Conservation (phyloP, 2,329 filamentous ascomycete species). For the Pseudogymnoascus sp. region DNA sequence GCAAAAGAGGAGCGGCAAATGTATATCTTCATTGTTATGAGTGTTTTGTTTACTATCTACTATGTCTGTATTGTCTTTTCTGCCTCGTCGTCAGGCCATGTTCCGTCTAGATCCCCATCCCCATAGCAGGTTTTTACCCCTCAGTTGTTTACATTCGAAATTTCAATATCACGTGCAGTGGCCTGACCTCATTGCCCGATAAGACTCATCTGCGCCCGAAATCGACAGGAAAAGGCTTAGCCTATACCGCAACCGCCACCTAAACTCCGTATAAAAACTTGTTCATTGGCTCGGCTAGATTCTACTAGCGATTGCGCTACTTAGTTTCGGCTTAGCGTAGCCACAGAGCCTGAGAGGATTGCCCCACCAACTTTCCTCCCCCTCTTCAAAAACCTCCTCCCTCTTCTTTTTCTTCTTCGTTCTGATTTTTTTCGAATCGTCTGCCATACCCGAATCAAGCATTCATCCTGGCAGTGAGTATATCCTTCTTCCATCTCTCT, state of each 20-base stretch:
- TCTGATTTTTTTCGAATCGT: slow-evolving; percentile 9
- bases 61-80: background rate
- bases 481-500: background rate
- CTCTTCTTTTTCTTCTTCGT: slow-evolving; percentile 11
- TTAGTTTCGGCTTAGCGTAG: background rate
- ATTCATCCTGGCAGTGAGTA: slow-evolving; percentile 10
- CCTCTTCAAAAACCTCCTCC: slow-evolving; percentile 9
- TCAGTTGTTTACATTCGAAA: background rate
- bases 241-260: background rate
- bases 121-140: background rate
- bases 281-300: slow-evolving; percentile 5
- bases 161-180: background rate
- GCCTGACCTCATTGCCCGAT: slow-evolving; percentile 7
- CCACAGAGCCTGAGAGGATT: slow-evolving; percentile 6
- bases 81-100: background rate
- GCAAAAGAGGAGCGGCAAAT: background rate
- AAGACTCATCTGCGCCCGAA: slow-evolving; percentile 7
- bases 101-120: background rate
- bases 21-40: background rate
- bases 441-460: slow-evolving; percentile 11
- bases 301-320: slow-evolving; percentile 6
- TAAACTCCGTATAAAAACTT: background rate
- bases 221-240: slow-evolving; percentile 7
- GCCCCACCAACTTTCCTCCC: slow-evolving; percentile 10
- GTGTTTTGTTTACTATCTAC: background rate